These are phyloP conservation scores for Deuterostichococcus epilithicus DNA, from an alignment of 139 green algal genomes.

Conservation along the genomic window DNA sequence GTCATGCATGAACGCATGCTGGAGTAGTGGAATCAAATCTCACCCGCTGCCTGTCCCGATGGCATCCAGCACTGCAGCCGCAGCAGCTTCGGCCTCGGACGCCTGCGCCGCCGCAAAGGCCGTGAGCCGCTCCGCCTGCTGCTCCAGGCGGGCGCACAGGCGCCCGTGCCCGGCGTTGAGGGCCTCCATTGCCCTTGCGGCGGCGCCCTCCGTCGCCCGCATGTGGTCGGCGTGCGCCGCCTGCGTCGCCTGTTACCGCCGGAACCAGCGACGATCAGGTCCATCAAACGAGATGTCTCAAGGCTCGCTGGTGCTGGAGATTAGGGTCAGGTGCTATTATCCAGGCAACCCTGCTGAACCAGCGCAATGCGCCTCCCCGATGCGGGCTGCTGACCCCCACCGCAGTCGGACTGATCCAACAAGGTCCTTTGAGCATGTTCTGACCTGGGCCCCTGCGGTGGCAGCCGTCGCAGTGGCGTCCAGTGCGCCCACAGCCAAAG, in stretches of 20 bases:
- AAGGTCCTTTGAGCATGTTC: not conserved
- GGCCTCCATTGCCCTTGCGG: slow-evolving; percentile 7
- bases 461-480: not conserved
- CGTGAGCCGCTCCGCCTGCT: slow-evolving; percentile 36
- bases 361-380: not conserved
- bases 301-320: no score
- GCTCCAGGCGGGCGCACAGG: slow-evolving; percentile 6
- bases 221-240: not conserved
- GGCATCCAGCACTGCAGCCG: not conserved
- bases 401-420: not conserved
- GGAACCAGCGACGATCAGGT: not conserved
- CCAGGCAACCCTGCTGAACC: not conserved
- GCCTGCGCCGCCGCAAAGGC: slow-evolving; percentile 24
- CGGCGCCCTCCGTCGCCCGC: slow-evolving; percentile 12
- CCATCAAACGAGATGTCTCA: not conserved
- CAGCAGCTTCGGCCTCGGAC: slow-evolving; percentile 8
- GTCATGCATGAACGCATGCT: not conserved
- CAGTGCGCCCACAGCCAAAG: not conserved
- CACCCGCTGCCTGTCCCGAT: not conserved
- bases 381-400: not conserved
- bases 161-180: slow-evolving; percentile 15
- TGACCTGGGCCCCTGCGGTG: not conserved
- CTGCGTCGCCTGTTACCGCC: not conserved
- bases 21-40: not conserved
- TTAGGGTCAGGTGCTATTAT: no score